These are phyloP conservation scores for Rhizopus arrhizus DNA, from an alignment of 371 early-diverging fungal genomes.

Conservation along the genomic window DNA sequence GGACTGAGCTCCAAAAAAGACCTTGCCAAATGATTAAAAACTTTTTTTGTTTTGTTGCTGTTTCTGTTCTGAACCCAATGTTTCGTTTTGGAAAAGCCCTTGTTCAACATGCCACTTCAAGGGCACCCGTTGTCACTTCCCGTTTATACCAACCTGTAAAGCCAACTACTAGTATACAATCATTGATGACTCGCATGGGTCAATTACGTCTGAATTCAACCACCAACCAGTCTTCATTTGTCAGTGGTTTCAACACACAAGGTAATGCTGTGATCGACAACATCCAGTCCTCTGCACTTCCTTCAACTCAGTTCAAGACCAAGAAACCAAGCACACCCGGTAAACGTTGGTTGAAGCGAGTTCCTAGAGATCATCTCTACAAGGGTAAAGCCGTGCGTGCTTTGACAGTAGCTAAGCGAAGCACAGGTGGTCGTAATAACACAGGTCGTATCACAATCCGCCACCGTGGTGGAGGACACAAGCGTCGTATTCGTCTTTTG, in stretches of 20 bases:
- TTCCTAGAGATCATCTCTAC: slow-evolving; percentile 88
- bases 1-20: neutral
- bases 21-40: slow-evolving; percentile 1
- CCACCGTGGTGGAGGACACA: slow-evolving; percentile 95
- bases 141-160: slow-evolving; percentile 14
- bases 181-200: slow-evolving; percentile 19
- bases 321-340: slow-evolving; percentile 92
- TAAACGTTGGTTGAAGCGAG: slow-evolving; percentile 83
- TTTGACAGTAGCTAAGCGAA: slow-evolving; percentile 82
- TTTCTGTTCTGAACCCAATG: slow-evolving; percentile 10
- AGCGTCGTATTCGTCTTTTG: slow-evolving; percentile 83
- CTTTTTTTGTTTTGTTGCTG: slow-evolving; percentile 7
- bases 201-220: slow-evolving; percentile 22
- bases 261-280: slow-evolving; percentile 30
- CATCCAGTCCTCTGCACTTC: slow-evolving; percentile 33
- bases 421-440: slow-evolving; percentile 89
- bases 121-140: slow-evolving; percentile 15
- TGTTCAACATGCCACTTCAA: slow-evolving; percentile 15
- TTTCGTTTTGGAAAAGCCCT: slow-evolving; percentile 28
- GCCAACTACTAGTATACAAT: slow-evolving; percentile 3
- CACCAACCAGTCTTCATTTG: slow-evolving; percentile 20
- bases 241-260: slow-evolving; percentile 51
- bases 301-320: slow-evolving; percentile 78
- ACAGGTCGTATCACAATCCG: slow-evolving; percentile 91
- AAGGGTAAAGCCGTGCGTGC: slow-evolving; percentile 86